Percentiles rank a stretch among this genome's conserved stretches.
Conservation (phyloP, 2,329 filamentous ascomycete genomes). For the Apiospora sp. region DNA sequence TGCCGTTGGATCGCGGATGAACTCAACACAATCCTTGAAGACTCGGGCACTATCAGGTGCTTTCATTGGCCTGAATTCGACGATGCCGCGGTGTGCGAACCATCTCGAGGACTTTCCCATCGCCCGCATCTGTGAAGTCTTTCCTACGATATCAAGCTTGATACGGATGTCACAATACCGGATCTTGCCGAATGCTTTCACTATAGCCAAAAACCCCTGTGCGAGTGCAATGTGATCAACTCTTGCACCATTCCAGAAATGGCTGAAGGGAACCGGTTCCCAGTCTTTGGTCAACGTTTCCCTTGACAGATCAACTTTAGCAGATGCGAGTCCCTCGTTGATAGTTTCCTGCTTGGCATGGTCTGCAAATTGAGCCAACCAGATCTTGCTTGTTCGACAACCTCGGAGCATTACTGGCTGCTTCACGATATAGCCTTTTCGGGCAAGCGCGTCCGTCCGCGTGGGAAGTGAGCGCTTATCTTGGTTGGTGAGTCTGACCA, state of each 20-base stretch:
- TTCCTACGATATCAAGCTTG: conserved; percentile 64
- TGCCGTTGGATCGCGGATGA: conserved; percentile 60
- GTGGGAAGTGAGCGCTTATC: conserved; percentile 71
- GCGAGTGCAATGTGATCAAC: conserved; percentile 66
- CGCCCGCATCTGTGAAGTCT: conserved; percentile 66
- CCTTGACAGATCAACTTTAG: conserved; percentile 49
- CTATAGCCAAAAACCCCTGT: conserved; percentile 63
- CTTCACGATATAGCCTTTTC: conserved; percentile 70
- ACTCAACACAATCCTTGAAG: conserved; percentile 70
- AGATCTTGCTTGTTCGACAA: conserved; percentile 69
- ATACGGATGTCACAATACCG: conserved; percentile 64
- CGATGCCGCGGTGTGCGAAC: conserved; percentile 61
- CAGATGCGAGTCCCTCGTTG: conserved; percentile 42
- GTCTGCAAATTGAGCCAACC: conserved; percentile 62
- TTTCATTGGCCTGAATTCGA: conserved; percentile 65
- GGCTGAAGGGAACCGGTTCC: conserved; percentile 63
- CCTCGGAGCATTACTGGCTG: conserved; percentile 65
- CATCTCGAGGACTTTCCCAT: conserved; percentile 66
- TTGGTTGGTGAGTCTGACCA: conserved; percentile 64
- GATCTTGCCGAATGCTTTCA: conserved; percentile 66
- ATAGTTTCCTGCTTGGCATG: conserved; percentile 50
- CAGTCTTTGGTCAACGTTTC: conserved; percentile 53
- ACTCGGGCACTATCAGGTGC: conserved; percentile 57
- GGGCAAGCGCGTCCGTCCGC: conserved; percentile 64
- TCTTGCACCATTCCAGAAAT: conserved; percentile 64